Percentiles rank a stretch among this genome's conserved stretches.
Evolutionary conservation across 139 green algal species (phyloP).

Genomic region (Desmodesmus armatus): DNA sequence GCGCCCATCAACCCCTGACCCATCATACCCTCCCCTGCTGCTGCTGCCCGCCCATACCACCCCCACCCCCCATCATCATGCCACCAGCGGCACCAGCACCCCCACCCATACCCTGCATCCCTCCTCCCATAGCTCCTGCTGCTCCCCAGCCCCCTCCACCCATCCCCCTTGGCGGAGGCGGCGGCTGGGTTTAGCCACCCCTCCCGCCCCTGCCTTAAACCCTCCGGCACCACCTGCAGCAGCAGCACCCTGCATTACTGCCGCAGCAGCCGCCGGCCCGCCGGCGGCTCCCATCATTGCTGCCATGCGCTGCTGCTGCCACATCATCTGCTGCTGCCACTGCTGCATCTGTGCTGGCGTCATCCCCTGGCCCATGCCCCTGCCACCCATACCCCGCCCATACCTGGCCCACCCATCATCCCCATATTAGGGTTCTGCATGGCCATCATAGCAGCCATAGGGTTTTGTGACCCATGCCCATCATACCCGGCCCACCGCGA

Average conservation of each 20-base stretch:
- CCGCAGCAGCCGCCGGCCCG: background rate
- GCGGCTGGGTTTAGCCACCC: background rate
- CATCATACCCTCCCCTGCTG: constrained; percentile 3
- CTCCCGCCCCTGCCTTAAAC: constrained; percentile 7
- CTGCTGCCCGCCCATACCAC: background rate
- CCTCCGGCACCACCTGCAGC: background rate
- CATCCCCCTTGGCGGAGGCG: background rate
- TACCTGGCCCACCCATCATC: background rate
- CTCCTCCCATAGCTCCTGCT: background rate
- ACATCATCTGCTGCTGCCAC: constrained; percentile 31
- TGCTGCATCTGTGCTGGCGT: constrained; percentile 30
- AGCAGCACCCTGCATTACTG: background rate
- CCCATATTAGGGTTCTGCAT: constrained; percentile 6
- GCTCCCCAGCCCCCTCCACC: background rate
- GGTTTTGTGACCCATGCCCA: background rate
- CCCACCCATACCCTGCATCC: background rate
- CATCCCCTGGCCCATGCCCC: no score
- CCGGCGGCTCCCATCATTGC: background rate
- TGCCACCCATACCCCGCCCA: no score
- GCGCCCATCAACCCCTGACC: no score
- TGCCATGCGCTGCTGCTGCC: constrained; percentile 35
- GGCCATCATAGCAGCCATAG: background rate
- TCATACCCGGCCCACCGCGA: background rate
- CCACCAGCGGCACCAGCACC: background rate
- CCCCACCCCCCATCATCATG: background rate